Base-by-base conservation (phyloP, 2,329 filamentous ascomycete genomes). In the Botrytis sinoallii region DNA sequence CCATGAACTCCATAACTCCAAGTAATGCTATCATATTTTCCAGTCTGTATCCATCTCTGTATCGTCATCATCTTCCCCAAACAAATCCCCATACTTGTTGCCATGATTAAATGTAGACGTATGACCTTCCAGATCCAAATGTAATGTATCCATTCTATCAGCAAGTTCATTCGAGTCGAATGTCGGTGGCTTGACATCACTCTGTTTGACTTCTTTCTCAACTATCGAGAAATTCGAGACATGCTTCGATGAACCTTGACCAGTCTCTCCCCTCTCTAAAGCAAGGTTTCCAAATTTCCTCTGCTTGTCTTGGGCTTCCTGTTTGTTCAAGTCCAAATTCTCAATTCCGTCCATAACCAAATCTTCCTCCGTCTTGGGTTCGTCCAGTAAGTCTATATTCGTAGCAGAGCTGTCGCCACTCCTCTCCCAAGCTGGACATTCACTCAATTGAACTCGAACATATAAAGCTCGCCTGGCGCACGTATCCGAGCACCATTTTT, bases 401-500 rank as follows among this genome's bases (percentile, higher is more conserved):
- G 69, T 81, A 10, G 67, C 68, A 40, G 44, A 73, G 38, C 75
- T 59, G 4, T 68, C 60, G 32, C 67, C 76, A 8, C 88, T 88
- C 70, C 95, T 87, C 82, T 96, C 90, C 94, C 95, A 97, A 0
- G 93, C 93, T 0, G 94, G 93, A 75, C 92, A 91, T 80, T 96
- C 92, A 77, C 88, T 91, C 57, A 98, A 88, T 85, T 99, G 96
- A 38, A 97, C 92, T 80, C 94, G 93, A 78, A 98, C 87, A 82
- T 94, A 97, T 77, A 97, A 85, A 3, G 93, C 94, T 67, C 93
- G 88, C 76, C 89, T 88, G 3, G 93, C 93, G 83, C 96, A 99
- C 57, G 86, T 86, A 72, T 91, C 86, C 0, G 91, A 93, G 82
- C 96, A 99, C 93, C 94, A 99, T 83, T 91, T 92, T 83, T 96